Conservation (phyloP, 2,329 filamentous ascomycete genomes). For the Botryotinia narcissicola region DNA sequence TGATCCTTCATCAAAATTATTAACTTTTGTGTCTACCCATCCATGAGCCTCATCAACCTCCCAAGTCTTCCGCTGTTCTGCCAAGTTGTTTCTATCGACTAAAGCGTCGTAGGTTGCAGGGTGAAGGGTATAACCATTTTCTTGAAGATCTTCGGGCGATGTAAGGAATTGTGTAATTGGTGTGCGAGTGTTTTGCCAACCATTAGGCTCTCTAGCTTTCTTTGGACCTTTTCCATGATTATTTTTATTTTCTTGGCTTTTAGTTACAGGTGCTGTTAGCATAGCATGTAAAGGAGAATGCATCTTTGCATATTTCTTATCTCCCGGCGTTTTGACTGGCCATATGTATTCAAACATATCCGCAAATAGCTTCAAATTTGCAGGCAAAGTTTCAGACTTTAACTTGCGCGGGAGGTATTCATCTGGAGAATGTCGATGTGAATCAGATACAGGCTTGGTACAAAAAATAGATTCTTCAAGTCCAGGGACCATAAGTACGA, state of each 20-base stretch:
- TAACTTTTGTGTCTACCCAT: constrained; percentile 79
- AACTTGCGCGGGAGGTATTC: constrained; percentile 59
- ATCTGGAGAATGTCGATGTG: constrained; percentile 49
- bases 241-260: constrained; percentile 58
- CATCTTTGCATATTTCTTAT: constrained; percentile 75
- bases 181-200: constrained; percentile 73
- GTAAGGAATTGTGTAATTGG: constrained; percentile 78
- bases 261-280: constrained; percentile 69
- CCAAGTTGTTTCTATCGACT: constrained; percentile 53
- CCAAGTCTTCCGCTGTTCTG: constrained; percentile 50
- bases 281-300: constrained; percentile 87
- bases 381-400: constrained; percentile 50
- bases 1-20: constrained; percentile 62
- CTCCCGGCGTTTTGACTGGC: constrained; percentile 84
- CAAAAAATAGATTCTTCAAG: constrained; percentile 89
- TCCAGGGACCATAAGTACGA: constrained; percentile 88
- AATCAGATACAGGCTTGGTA: constrained; percentile 38
- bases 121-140: constrained; percentile 83
- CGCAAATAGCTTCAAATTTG: constrained; percentile 63
- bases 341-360: constrained; percentile 85
- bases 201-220: constrained; percentile 60
- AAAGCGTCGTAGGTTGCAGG: constrained; percentile 66
- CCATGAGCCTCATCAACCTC: constrained; percentile 56
- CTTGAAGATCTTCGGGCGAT: constrained; percentile 68
- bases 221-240: constrained; percentile 54